Percentiles rank a stretch among this genome's conserved stretches.
These are phyloP conservation scores for Berkeleyomyces rouxiae DNA, from an alignment of 2,329 filamentous ascomycete species.

Conservation along the genomic window DNA sequence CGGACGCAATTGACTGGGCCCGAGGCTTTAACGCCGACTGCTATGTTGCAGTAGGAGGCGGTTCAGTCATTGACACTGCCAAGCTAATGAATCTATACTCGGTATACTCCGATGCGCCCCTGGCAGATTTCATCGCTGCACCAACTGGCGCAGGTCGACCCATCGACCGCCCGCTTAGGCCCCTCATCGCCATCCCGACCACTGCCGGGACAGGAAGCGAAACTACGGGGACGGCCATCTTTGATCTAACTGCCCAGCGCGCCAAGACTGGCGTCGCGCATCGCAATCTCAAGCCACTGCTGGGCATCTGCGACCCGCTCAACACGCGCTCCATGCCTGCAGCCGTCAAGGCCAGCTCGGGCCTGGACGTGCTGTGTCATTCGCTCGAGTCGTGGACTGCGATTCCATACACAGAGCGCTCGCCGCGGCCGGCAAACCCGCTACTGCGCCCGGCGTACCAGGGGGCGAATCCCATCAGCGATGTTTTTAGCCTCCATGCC, in stretches of 20 bases:
- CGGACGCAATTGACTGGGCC: constrained; percentile 74
- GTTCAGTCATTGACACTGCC: constrained; percentile 93
- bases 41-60: constrained; percentile 80
- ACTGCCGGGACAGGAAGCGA: constrained; percentile 80
- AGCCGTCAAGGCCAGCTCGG: constrained; percentile 80
- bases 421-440: constrained; percentile 71
- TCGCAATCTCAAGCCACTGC: constrained; percentile 82
- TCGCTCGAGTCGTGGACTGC: constrained; percentile 94
- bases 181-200: constrained; percentile 59
- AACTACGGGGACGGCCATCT: constrained; percentile 95
- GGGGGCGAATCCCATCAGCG: constrained; percentile 91
- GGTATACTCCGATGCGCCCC: constrained; percentile 77
- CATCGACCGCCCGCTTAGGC: constrained; percentile 47
- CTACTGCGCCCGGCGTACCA: constrained; percentile 88
- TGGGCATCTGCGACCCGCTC: constrained; percentile 71
- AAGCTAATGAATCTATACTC: constrained; percentile 98
- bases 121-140: constrained; percentile 95
- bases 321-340: constrained; percentile 95
- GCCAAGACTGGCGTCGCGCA: constrained; percentile 95
- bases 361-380: constrained; percentile 90
- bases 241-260: constrained; percentile 75
- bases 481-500: constrained; percentile 86
- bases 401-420: constrained; percentile 79
- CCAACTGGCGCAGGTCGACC: constrained; percentile 71
- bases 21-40: constrained; percentile 71